Evolutionary conservation across 148 eudicot species (phyloP), one percentile per base, ranked within the genome.

Genomic region (Persicaria tinctoria): DNA sequence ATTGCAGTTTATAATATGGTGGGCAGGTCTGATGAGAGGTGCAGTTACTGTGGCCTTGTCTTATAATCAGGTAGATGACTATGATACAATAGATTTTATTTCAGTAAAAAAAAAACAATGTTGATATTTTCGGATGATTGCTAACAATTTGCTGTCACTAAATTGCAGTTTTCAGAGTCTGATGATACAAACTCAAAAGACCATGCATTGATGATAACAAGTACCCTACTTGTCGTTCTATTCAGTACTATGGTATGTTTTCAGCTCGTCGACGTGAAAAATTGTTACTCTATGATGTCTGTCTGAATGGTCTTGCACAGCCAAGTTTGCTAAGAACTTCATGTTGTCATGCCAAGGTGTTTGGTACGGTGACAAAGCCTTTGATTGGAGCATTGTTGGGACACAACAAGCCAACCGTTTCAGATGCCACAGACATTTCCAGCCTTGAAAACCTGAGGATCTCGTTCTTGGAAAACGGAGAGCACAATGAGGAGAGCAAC

Each of bases 21-120:
- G 98, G 98, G 93, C 98, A 74, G 98, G 98, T 51, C 84, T 95
- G 23, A 90, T 95, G 91, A 84, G 98, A 83, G 98, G 98, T 74
- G 96, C 98, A 51, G 98, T 95, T 70, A 88, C 98, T 12, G 84
- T 95, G 77, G 98, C 98, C 73, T 86, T 95, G 78, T 87, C 98
- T 71, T 95, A 95, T 76, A 92, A 90, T 72, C 89, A 90, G 96
- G 98, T 89, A 85, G 4, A 72, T 6, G 12, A n/a, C 46, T 59
- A 38, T 32, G 46, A 64, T 62, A 38, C 12, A 59, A 18, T 18
- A 1, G 20, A 23, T 59, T 8, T 5, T 2, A 8, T 1, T 59
- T 59, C 11, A n/a, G 4, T 59, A 11, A 17, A 17, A 59, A 20
- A 20, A 11, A 59, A n/a, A 59, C 20, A 18, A 6, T 7, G 11